Conservation (phyloP, 1,139 yeast genomes). For the Taphrina deformans region DNA sequence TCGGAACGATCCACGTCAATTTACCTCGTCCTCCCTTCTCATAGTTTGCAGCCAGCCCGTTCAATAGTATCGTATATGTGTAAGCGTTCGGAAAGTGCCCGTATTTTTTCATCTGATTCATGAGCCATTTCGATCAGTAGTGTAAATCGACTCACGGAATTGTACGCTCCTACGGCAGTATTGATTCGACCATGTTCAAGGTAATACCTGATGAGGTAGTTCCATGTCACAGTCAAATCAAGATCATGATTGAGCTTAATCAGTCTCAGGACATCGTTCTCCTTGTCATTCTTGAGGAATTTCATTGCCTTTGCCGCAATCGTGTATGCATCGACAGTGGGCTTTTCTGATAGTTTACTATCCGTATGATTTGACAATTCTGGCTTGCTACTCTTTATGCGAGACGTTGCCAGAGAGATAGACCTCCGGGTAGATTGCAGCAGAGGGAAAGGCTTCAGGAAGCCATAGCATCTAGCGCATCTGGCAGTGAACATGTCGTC, state of each 20-base stretch:
- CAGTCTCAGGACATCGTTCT: background rate
- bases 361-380: background rate
- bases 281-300: background rate
- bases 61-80: slow-evolving; percentile 17
- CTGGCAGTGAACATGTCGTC: background rate
- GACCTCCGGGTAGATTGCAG: background rate
- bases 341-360: background rate
- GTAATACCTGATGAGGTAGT: slow-evolving; percentile 13
- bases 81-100: slow-evolving; percentile 16
- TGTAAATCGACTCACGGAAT: background rate
- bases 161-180: slow-evolving; percentile 1
- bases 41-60: background rate
- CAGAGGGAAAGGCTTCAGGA: background rate
- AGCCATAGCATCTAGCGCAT: background rate
- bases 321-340: slow-evolving; percentile 9
- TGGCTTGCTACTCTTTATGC: background rate
- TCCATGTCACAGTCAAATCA: slow-evolving; percentile 24
- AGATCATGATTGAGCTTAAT: slow-evolving; percentile 6
- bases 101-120: slow-evolving; percentile 14
- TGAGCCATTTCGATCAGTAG: background rate
- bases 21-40: slow-evolving; percentile 12
- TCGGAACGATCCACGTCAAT: background rate
- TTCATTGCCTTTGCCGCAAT: slow-evolving; percentile 12
- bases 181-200: slow-evolving; percentile 10
- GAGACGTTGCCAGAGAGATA: background rate